Evolutionary conservation across 1,284 basidiomycete genomes (phyloP).

Genomic region (Heterobasidion annosum): DNA sequence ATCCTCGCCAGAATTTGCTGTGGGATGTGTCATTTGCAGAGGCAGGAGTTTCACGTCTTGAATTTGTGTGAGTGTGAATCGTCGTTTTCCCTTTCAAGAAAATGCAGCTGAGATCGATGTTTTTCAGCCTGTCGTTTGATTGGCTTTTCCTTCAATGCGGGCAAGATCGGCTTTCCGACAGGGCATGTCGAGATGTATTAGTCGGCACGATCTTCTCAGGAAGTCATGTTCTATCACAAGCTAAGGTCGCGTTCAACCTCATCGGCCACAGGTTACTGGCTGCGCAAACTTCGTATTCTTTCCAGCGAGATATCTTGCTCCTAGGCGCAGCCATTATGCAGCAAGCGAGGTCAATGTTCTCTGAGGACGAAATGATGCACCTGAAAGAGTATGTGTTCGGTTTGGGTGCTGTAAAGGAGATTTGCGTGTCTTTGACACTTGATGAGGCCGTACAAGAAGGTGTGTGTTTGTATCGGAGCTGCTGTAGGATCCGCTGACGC

Average conservation of each 20-base stretch:
- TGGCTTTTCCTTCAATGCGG: conserved; percentile 12
- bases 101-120: neutral
- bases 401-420: conserved; percentile 17
- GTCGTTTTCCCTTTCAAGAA: too few relatives aligned
- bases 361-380: conserved; percentile 15
- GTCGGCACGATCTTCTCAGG: conserved; percentile 1
- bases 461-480: conserved; percentile 14
- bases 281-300: neutral
- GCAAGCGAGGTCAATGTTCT: conserved; percentile 17
- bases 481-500: conserved; percentile 15
- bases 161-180: conserved; percentile 6
- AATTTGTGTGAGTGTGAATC: too few relatives aligned
- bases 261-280: conserved; percentile 6
- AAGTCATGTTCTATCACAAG: conserved; percentile 1
- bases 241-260: conserved; percentile 6
- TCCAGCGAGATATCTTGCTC: neutral
- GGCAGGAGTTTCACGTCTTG: too few relatives aligned
- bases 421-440: conserved; percentile 20
- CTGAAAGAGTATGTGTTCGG: conserved; percentile 35
- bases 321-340: conserved; percentile 7
- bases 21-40: conserved; percentile 24
- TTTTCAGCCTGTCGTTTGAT: conserved; percentile 13
- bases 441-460: conserved; percentile 1
- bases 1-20: conserved; percentile 30
- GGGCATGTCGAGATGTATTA: conserved; percentile 2